A percentile compares a stretch with the other conserved stretches of the same genome.
Conservation (phyloP, 2,329 filamentous ascomycete genomes). For the Fusarium veterinarium region DNA sequence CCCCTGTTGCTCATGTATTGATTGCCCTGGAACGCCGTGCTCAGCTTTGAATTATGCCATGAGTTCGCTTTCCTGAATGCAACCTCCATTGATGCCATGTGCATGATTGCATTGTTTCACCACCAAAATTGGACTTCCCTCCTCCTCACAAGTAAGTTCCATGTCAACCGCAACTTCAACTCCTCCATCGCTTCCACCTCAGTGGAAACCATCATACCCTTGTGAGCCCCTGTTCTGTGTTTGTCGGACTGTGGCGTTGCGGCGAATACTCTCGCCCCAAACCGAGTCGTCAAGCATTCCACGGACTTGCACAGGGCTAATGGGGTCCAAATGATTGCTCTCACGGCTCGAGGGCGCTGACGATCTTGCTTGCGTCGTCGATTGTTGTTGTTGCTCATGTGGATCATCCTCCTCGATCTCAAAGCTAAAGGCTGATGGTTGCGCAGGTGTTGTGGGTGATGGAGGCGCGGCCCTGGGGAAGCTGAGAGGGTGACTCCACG, state of each 20-base stretch:
- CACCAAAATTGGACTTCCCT: not conserved
- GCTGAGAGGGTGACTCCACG: constrained; percentile 62
- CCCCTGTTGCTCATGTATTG: constrained; percentile 12
- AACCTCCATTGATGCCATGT: constrained; percentile 12
- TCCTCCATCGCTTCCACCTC: constrained; percentile 27
- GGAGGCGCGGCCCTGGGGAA: constrained; percentile 61
- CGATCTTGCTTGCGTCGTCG: constrained; percentile 56
- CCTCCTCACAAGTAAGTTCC: not conserved
- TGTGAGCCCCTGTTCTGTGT: constrained; percentile 52
- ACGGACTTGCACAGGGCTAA: constrained; percentile 75
- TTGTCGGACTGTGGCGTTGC: constrained; percentile 79
- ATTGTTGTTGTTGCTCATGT: constrained; percentile 39
- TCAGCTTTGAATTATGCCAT: constrained; percentile 25
- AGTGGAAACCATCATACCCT: constrained; percentile 46
- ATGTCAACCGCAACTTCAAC: constrained; percentile 20
- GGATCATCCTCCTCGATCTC: constrained; percentile 62
- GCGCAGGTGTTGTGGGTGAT: constrained; percentile 57
- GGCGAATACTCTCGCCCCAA: constrained; percentile 92
- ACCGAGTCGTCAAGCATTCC: constrained; percentile 88
- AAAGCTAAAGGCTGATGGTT: constrained; percentile 69
- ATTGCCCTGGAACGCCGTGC: constrained; percentile 40
- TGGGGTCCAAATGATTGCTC: constrained; percentile 53
- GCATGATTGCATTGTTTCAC: constrained; percentile 21
- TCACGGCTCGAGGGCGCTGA: constrained; percentile 67
- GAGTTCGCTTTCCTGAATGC: constrained; percentile 4